A percentile compares a stretch with the other conserved stretches of the same genome.
phyloP scores from a whole-genome alignment of 441 rosid species.

The Heliophila coronopifolia region DNA sequence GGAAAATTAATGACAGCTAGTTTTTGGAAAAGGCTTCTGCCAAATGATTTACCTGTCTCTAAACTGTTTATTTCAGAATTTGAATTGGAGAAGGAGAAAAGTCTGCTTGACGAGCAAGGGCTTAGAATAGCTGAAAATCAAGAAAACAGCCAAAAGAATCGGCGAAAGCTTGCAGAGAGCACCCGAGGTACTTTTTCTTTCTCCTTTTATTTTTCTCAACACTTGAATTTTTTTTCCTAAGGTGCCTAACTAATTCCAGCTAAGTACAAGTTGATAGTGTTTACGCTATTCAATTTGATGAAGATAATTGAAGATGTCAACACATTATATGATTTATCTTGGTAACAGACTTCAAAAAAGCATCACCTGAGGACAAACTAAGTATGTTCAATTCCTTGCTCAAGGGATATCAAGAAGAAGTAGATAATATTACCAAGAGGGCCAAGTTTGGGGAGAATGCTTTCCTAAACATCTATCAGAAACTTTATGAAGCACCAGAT shows the following conservation, averaged over 20 bases:
- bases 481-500: constrained; percentile 98
- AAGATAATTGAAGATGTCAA: constrained; percentile 7
- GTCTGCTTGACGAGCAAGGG: constrained; percentile 88
- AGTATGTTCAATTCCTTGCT: constrained; percentile 82
- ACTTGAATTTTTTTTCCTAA: not conserved
- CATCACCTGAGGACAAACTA: constrained; percentile 79
- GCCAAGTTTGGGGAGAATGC: constrained; percentile 98
- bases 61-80: constrained; percentile 47
- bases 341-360: constrained; percentile 89
- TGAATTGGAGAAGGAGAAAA: constrained; percentile 92
- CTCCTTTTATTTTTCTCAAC: not conserved
- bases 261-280: not conserved
- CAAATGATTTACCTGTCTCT: not conserved
- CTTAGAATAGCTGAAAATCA: constrained; percentile 92
- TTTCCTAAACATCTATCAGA: constrained; percentile 93
- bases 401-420: constrained; percentile 97
- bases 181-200: constrained; percentile 62
- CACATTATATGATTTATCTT: constrained; percentile 11
- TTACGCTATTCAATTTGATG: not conserved
- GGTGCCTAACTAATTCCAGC: not conserved
- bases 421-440: constrained; percentile 97
- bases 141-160: constrained; percentile 90
- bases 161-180: constrained; percentile 98
- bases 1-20: not conserved
- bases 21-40: not conserved